Evolutionary conservation across 257 asterid genomes (phyloP).

Genomic region (Plantago ovata): DNA sequence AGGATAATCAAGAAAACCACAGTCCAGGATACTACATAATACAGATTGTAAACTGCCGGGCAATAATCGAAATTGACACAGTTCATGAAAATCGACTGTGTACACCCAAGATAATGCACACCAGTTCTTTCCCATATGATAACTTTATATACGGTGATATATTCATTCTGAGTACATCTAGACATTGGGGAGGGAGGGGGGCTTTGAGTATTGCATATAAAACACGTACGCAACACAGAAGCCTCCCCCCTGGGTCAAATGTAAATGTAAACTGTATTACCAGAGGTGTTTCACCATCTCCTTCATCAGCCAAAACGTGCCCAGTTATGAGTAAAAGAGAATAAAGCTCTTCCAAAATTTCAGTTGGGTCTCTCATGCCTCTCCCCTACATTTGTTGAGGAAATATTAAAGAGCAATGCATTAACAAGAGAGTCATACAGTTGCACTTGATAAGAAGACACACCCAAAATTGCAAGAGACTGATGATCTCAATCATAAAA

Average conservation of each 20-base stretch:
- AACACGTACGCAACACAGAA: too few relatives aligned
- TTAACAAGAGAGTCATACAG: slow-evolving; percentile 13
- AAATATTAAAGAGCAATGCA: slow-evolving; percentile 23
- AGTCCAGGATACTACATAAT: too few relatives aligned
- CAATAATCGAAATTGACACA: too few relatives aligned
- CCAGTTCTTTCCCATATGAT: too few relatives aligned
- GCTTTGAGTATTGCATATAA: background rate
- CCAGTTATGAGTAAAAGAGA: slow-evolving; percentile 87
- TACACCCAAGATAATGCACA: too few relatives aligned
- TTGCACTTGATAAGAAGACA: slow-evolving; percentile 17
- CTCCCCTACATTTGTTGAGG: slow-evolving; percentile 59
- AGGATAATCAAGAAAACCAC: too few relatives aligned
- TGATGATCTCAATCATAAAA: slow-evolving; percentile 11
- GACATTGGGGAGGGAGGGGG: background rate
- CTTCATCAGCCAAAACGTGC: slow-evolving; percentile 95
- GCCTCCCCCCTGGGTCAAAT: too few relatives aligned
- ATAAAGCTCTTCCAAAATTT: slow-evolving; percentile 90
- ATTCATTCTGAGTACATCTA: too few relatives aligned
- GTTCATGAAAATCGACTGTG: too few relatives aligned
- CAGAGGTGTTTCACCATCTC: slow-evolving; percentile 90
- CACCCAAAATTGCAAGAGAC: slow-evolving; percentile 8
- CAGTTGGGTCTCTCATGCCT: slow-evolving; percentile 78
- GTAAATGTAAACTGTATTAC: slow-evolving; percentile 34
- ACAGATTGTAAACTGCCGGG: too few relatives aligned
- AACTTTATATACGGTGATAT: too few relatives aligned